Percentiles rank a stretch among this genome's conserved stretches.
Evolutionary conservation across 1,284 basidiomycete genomes (phyloP).

Genomic region (Wallemia mellicola): DNA sequence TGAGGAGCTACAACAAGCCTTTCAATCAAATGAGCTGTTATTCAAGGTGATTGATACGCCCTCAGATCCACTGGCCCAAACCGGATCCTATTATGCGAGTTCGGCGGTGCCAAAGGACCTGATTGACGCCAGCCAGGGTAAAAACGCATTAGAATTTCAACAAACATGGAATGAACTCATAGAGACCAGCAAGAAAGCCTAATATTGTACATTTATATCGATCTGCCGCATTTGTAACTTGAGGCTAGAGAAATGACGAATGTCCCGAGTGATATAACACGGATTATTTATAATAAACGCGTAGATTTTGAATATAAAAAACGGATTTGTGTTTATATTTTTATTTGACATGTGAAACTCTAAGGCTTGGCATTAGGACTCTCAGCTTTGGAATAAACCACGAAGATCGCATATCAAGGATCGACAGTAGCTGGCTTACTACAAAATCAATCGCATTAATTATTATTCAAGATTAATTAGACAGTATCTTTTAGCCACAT

Average conservation of each 20-base stretch:
- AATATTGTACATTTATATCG: background rate
- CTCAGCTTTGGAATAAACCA: background rate
- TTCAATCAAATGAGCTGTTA: background rate
- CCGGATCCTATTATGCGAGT: background rate
- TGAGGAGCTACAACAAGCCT: background rate
- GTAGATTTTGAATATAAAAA: background rate
- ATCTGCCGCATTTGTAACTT: background rate
- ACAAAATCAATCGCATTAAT: background rate
- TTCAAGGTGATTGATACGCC: background rate
- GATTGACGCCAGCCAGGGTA: background rate
- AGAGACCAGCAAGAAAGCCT: background rate
- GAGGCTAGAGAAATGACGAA: too few species aligned
- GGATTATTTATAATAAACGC: too few species aligned
- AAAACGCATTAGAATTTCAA: background rate
- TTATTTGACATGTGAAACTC: background rate
- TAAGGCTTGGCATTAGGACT: background rate
- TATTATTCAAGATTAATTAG: background rate
- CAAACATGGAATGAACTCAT: background rate
- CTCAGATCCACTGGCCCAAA: background rate
- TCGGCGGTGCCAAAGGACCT: background rate
- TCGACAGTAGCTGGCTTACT: background rate
- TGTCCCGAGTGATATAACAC: too few species aligned
- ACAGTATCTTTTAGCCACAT: background rate
- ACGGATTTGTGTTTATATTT: background rate
- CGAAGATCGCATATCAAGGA: background rate